Evolutionary conservation across 2,329 filamentous ascomycete genomes (phyloP).

Genomic region (Aureobasidium namibiae): DNA sequence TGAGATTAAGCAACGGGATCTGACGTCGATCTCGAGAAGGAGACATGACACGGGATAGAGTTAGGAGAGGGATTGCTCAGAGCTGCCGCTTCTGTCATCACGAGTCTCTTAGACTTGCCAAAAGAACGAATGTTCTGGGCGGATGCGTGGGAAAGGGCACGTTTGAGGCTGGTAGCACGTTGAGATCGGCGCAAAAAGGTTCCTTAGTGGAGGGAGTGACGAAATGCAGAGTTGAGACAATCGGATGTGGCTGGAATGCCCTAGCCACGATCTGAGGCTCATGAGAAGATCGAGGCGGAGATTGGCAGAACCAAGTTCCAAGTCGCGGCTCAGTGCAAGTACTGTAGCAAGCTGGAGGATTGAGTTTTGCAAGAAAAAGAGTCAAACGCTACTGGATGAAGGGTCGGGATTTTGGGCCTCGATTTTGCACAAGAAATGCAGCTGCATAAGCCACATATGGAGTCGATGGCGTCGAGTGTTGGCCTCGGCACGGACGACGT

Average conservation of each 20-base stretch:
- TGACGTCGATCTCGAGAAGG: slow-evolving; percentile 3
- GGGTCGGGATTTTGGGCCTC: neutral
- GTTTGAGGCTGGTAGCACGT: neutral
- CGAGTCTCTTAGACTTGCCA: neutral
- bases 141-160: neutral
- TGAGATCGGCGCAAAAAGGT: neutral
- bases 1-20: slow-evolving; percentile 4
- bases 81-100: slow-evolving; percentile 6
- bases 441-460: neutral
- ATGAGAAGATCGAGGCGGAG: neutral
- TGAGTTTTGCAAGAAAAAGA: neutral
- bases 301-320: neutral
- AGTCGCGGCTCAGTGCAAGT: neutral
- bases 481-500: neutral
- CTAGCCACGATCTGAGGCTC: slow-evolving; percentile 3
- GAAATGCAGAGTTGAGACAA: neutral
- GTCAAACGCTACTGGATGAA: too few species aligned
- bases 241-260: neutral
- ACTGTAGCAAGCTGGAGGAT: neutral
- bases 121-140: neutral
- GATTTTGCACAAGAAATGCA: neutral
- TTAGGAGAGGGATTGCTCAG: neutral
- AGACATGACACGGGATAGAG: neutral
- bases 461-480: neutral
- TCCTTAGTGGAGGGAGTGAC: slow-evolving; percentile 9